These are phyloP conservation scores for Aspergillus leporis DNA, from an alignment of 495 filamentous ascomycete genomes.

Conservation along the genomic window DNA sequence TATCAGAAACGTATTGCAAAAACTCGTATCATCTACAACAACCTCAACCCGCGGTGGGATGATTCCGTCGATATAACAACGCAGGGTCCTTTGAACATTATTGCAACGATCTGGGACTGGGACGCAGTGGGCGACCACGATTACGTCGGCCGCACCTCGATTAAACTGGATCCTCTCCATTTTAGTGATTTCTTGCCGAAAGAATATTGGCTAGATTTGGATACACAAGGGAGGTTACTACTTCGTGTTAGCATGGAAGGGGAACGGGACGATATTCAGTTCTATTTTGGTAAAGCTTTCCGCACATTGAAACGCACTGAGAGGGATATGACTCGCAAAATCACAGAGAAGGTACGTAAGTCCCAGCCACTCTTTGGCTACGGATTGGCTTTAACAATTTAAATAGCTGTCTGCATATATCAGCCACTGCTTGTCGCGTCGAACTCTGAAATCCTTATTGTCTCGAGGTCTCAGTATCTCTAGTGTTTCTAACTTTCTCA, in stretches of 20 bases:
- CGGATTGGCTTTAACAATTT: slow-evolving; percentile 16
- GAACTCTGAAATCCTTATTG: slow-evolving; percentile 73
- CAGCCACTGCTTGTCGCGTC: slow-evolving; percentile 80
- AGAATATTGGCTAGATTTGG: slow-evolving; percentile 96
- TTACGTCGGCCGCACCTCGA: slow-evolving; percentile 88
- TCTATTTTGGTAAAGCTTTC: slow-evolving; percentile 98
- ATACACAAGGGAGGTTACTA: slow-evolving; percentile 89
- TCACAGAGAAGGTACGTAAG: slow-evolving; percentile 96
- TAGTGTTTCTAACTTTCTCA: slow-evolving; percentile 79
- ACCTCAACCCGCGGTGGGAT: slow-evolving; percentile 96
- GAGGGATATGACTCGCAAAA: slow-evolving; percentile 95
- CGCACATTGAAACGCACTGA: slow-evolving; percentile 91
- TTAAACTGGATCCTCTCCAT: slow-evolving; percentile 92
- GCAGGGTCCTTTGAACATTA: slow-evolving; percentile 85
- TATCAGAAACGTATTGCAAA: slow-evolving; percentile 97
- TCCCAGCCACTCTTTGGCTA: slow-evolving; percentile 9
- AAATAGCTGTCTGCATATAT: slow-evolving; percentile 91
- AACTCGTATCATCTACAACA: slow-evolving; percentile 87
- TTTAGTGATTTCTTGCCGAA: slow-evolving; percentile 93
- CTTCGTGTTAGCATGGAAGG: slow-evolving; percentile 97
- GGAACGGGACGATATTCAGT: slow-evolving; percentile 96
- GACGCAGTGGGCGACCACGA: slow-evolving; percentile 97
- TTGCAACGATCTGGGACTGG: slow-evolving; percentile 98
- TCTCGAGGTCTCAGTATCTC: slow-evolving; percentile 71
- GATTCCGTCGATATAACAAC: slow-evolving; percentile 96